Evolutionary conservation across 441 rosid species (phyloP).

Genomic region (Bruguiera hainesii): DNA sequence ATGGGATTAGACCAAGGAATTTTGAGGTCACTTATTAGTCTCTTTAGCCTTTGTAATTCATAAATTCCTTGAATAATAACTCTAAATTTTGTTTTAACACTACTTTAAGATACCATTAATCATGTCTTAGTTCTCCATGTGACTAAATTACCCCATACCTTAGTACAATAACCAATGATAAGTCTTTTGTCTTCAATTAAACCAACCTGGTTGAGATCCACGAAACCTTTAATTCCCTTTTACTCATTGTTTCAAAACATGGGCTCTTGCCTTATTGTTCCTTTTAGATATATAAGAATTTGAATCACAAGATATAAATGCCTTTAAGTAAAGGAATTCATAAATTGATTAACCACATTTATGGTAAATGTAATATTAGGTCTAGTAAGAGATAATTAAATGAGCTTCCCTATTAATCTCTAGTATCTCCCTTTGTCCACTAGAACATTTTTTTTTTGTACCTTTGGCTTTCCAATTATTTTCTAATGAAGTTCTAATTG

Average conservation of each 20-base stretch:
- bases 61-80: not conserved
- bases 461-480: too few species aligned
- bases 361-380: not conserved
- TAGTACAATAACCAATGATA: too few species aligned
- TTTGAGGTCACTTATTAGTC: not conserved
- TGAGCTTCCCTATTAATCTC: not conserved
- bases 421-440: not conserved
- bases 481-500: too few species aligned
- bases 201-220: not conserved
- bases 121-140: too few species aligned
- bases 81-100: not conserved
- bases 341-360: not conserved
- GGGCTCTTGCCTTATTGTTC: not conserved
- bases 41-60: not conserved
- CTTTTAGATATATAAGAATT: not conserved
- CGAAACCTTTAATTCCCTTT: not conserved
- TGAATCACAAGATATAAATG: not conserved
- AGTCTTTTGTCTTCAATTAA: too few species aligned
- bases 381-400: not conserved
- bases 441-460: too few species aligned
- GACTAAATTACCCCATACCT: too few species aligned
- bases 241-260: not conserved
- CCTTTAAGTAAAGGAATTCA: not conserved
- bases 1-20: too few species aligned
- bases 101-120: not conserved